Percentiles rank a stretch among this genome's conserved stretches.
Conservation (phyloP, 345 rosid genomes). For the Eucalyptus polybractea region DNA sequence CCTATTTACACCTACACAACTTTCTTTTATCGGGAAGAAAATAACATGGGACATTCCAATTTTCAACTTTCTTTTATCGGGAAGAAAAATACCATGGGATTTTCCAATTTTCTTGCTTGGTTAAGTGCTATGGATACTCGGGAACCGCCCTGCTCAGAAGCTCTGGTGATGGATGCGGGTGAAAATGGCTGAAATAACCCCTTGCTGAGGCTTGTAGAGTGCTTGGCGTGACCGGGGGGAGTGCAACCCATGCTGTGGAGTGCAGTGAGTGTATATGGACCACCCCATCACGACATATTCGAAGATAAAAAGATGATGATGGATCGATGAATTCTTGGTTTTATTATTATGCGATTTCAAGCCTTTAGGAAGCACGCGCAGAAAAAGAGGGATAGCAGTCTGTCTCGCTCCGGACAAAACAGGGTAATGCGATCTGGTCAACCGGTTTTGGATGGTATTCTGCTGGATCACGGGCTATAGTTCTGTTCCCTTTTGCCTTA, state of each 20-base stretch:
- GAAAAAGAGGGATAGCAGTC: neutral
- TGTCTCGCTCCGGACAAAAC: neutral
- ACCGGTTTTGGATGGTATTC: neutral
- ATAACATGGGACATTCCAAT: neutral
- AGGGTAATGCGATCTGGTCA: neutral
- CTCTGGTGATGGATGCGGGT: neutral
- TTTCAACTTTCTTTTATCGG: neutral
- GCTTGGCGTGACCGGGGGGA: neutral
- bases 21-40: neutral
- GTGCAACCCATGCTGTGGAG: neutral
- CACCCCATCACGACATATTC: neutral
- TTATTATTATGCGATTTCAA: neutral
- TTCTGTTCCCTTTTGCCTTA: neutral
- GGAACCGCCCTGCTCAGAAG: neutral
- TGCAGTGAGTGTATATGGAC: neutral
- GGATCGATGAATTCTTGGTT: neutral
- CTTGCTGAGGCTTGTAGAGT: neutral
- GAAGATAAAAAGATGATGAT: neutral
- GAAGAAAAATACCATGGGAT: neutral
- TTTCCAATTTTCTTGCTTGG: neutral
- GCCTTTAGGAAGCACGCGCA: neutral
- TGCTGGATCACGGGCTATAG: neutral
- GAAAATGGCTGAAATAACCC: neutral
- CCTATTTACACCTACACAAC: neutral
- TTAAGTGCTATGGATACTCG: neutral